Conservation (phyloP, 805 yeast species). For the Nematodospora valgi region DNA sequence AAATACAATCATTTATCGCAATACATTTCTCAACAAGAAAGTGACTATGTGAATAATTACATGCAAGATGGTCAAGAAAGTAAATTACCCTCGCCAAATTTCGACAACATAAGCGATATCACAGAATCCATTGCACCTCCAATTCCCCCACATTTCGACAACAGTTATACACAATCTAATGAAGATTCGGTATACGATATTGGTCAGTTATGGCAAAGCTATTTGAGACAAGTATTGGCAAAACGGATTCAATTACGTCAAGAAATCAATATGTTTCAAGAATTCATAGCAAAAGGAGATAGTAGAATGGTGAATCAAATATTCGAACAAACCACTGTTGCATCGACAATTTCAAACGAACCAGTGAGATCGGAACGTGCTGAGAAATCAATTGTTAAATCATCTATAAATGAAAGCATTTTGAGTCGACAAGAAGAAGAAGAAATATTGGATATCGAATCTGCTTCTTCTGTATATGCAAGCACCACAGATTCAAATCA, state of each 20-base stretch:
- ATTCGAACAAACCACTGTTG: neutral
- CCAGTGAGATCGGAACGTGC: conserved; percentile 2
- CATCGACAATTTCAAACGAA: neutral
- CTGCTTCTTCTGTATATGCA: neutral
- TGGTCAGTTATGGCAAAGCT: conserved; percentile 28
- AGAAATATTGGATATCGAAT: neutral
- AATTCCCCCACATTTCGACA: conserved; percentile 24
- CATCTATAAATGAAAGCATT: neutral
- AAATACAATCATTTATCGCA: conserved; percentile 21
- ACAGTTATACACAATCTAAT: neutral
- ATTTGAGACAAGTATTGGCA: conserved; percentile 31
- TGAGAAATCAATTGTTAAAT: conserved; percentile 2
- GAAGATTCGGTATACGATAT: neutral
- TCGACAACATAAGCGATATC: conserved; percentile 3
- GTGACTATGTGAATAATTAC: conserved; percentile 8
- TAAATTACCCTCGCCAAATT: conserved; percentile 1
- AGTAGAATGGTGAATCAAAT: too few species aligned
- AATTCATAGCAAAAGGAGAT: conserved; percentile 11
- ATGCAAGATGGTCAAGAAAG: neutral
- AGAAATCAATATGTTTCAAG: conserved; percentile 36
- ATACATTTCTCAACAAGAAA: conserved; percentile 26
- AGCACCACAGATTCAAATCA: conserved; percentile 6
- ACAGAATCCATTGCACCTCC: conserved; percentile 18
- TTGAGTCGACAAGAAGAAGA: neutral
- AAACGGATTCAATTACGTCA: conserved; percentile 39